phyloP scores from a whole-genome alignment of 106 monocot species.

The Acanthochlamys bracteata region DNA sequence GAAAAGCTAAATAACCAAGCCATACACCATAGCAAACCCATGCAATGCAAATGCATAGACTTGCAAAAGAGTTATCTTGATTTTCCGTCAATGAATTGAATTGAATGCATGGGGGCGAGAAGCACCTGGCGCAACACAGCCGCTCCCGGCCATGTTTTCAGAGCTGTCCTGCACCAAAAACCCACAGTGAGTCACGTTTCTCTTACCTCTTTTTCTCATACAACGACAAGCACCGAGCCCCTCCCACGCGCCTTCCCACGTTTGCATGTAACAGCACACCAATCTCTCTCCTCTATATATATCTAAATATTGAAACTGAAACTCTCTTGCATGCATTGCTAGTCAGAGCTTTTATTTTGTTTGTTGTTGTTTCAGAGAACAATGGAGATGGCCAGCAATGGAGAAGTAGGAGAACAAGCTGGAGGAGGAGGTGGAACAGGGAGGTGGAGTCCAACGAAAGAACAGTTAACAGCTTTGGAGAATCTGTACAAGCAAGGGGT shows the following conservation, averaged over 20 bases:
- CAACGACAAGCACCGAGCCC: neutral
- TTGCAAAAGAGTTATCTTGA: no score
- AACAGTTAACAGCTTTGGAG: conserved; percentile 74
- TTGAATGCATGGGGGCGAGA: neutral
- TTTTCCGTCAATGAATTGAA: no score
- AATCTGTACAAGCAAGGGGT: conserved; percentile 61
- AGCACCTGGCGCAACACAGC: conserved; percentile 15
- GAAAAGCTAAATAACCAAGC: neutral
- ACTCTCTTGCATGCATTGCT: neutral
- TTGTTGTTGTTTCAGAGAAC: neutral
- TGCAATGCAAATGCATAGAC: neutral
- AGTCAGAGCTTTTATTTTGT: neutral
- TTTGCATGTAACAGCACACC: neutral
- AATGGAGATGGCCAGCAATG: neutral
- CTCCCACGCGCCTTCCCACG: neutral
- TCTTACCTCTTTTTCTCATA: conserved; percentile 1
- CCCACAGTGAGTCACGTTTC: neutral
- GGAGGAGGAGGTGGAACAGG: conserved; percentile 9
- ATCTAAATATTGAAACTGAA: neutral
- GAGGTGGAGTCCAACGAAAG: conserved; percentile 86
- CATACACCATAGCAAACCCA: neutral
- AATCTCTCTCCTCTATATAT: neutral
- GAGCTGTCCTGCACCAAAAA: conserved; percentile 22
- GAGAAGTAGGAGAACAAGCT: neutral
- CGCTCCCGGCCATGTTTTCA: conserved; percentile 34